Base-by-base conservation (phyloP, 1,284 basidiomycete species). In the Thecaphora frezii region DNA sequence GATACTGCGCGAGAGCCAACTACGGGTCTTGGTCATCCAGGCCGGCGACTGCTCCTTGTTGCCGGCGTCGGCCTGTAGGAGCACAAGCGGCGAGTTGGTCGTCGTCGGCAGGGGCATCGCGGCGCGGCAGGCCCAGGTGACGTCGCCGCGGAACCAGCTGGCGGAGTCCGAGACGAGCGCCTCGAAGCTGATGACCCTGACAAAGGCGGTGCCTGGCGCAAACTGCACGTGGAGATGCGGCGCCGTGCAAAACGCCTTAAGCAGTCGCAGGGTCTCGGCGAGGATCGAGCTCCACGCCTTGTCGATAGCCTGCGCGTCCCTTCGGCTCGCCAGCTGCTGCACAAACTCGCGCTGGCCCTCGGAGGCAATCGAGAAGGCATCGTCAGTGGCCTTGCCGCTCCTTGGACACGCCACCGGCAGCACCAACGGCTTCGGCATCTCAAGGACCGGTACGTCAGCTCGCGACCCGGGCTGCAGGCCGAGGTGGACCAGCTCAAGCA, bases 21-120 rank as follows among this genome's bases (percentile, higher is more conserved):
- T 41, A 21, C 19, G 39, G 19, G 39, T 41, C 39, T 41, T 41
- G 9, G 14, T 23, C 19, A 41, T n/a, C 39, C 39, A 41, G 39
- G 39, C 22, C 19, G 39, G 39, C 39, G n/a, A 21, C 39, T 7
- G 3, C 13, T 36, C 12, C 33, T 3, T 36, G 33, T 16, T 14
- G 12, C 10, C 12, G 18, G 33, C 33, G 33, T 3, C 33, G 33
- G 12, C 33, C 33, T 36, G 33, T 9, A 36, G 33, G 10, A 36
- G 33, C 12, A 36, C 33, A 7, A 36, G 13, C 8, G 33, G 33
- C 16, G 33, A 36, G 16, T 36, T 36, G 33, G 33, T 3, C 10
- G 33, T 7, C 33, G 33, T 36, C 33, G 33, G 12, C 33, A 36
- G 33, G 10, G 33, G 5, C 33, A 36, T 36, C 16, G 33, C 33